Percentiles rank a stretch among this genome's conserved stretches.
Conservation (phyloP, 108 stramenopile genomes). For the Bacterosira constricta region DNA sequence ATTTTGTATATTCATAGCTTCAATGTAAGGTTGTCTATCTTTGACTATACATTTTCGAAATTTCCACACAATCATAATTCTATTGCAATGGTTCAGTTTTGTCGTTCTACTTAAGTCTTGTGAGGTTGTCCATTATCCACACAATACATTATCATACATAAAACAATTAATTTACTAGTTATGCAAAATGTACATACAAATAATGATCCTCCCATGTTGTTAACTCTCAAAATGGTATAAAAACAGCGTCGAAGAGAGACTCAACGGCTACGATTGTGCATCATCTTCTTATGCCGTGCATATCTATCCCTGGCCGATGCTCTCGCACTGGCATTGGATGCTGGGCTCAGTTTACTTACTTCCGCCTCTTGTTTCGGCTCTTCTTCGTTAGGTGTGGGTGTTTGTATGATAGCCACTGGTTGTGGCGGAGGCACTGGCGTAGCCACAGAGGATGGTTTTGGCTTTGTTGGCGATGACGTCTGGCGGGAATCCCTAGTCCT, state of each 20-base stretch:
- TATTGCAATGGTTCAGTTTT: no score
- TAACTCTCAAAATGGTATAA: background rate
- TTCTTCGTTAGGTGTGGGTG: background rate
- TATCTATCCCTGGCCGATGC: slow-evolving; percentile 42
- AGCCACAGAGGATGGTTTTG: background rate
- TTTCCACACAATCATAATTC: no score
- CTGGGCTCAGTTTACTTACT: background rate
- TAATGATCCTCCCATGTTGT: no score
- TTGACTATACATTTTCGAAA: no score
- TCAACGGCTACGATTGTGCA: slow-evolving; percentile 3
- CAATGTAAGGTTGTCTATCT: no score
- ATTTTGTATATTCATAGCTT: no score
- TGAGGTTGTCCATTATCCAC: no score
- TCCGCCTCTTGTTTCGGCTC: background rate
- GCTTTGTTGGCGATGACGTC: background rate
- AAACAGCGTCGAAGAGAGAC: background rate
- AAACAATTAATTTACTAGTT: background rate
- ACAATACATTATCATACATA: no score
- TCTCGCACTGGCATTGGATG: slow-evolving; percentile 16
- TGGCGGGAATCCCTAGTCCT: background rate
- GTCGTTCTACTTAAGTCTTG: no score
- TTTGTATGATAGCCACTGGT: background rate
- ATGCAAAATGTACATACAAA: background rate
- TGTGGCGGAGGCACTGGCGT: slow-evolving; percentile 2
- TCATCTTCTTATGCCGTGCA: slow-evolving; percentile 37